These are phyloP conservation scores for Aspergillus ibericus DNA, from an alignment of 2,329 filamentous ascomycete genomes.

Conservation along the genomic window DNA sequence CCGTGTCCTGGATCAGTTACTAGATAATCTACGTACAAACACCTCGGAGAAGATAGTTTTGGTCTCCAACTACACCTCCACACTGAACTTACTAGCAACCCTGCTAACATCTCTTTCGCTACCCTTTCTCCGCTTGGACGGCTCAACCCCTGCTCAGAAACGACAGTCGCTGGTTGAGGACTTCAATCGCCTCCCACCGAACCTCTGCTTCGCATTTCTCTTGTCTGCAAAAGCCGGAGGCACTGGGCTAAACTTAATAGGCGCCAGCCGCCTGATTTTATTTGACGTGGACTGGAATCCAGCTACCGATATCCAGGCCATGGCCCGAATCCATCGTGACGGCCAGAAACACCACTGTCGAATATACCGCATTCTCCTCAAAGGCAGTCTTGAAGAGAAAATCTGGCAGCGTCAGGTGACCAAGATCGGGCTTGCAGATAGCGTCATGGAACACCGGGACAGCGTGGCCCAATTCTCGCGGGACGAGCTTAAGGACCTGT, in stretches of 20 bases:
- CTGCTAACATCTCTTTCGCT: conserved; percentile 62
- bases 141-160: conserved; percentile 63
- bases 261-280: conserved; percentile 67
- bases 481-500: conserved; percentile 67
- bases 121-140: conserved; percentile 67
- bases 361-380: conserved; percentile 68
- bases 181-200: conserved; percentile 63
- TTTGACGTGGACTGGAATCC: conserved; percentile 79
- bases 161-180: conserved; percentile 68
- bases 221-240: conserved; percentile 73
- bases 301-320: conserved; percentile 70
- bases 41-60: conserved; percentile 71
- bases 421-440: conserved; percentile 69
- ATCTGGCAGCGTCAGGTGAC: conserved; percentile 73
- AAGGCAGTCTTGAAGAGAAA: conserved; percentile 71
- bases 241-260: conserved; percentile 68
- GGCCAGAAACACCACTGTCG: conserved; percentile 67
- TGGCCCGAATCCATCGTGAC: conserved; percentile 72
- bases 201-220: conserved; percentile 66
- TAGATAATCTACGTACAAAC: conserved; percentile 60
- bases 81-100: conserved; percentile 64
- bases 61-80: conserved; percentile 75
- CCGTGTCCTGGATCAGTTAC: conserved; percentile 64
- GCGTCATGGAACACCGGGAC: conserved; percentile 67
- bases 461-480: conserved; percentile 61